Percentiles rank a stretch among this genome's conserved stretches.
These are phyloP conservation scores for Tylopilus balloui DNA, from an alignment of 768 basidiomycete genomes.

Conservation along the genomic window DNA sequence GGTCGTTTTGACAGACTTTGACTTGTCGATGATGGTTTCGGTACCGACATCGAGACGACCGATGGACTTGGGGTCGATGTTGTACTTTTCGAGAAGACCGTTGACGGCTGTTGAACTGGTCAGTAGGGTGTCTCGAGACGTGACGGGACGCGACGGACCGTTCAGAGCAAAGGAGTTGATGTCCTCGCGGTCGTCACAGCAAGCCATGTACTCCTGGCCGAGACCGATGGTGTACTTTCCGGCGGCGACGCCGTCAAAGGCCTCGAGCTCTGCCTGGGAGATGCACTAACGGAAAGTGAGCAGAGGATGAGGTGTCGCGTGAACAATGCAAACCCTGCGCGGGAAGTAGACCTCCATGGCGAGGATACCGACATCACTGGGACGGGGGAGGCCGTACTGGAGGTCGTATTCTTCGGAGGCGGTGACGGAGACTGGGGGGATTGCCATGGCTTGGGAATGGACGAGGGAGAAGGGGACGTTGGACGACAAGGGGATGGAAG, in stretches of 20 bases:
- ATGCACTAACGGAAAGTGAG: conserved; percentile 61
- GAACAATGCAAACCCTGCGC: conserved; percentile 57
- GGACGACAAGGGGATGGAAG: not conserved
- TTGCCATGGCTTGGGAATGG: conserved; percentile 20
- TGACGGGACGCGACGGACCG: conserved; percentile 47
- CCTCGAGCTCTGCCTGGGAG: conserved; percentile 91
- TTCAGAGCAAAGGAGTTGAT: conserved; percentile 97
- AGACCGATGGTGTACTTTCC: conserved; percentile 99
- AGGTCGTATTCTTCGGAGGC: conserved; percentile 5
- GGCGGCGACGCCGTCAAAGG: conserved; percentile 87
- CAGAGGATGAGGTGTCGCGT: conserved; percentile 4
- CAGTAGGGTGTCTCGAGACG: not conserved
- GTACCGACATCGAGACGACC: conserved; percentile 98
- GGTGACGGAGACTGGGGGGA: conserved; percentile 10
- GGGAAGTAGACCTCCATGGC: conserved; percentile 95
- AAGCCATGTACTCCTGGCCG: conserved; percentile 97
- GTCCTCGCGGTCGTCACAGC: conserved; percentile 97
- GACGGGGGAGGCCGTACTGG: conserved; percentile 42
- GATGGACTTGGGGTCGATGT: conserved; percentile 93
- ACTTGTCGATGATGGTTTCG: conserved; percentile 99
- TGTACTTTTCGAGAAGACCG: conserved; percentile 87
- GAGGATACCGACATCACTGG: conserved; percentile 92
- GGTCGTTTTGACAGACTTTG: conserved; percentile 96
- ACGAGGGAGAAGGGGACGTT: not conserved
- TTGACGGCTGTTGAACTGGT: conserved; percentile 59